Base-by-base conservation (phyloP, 371 early-diverging fungal species). In the Syncephalastrum racemosum region DNA sequence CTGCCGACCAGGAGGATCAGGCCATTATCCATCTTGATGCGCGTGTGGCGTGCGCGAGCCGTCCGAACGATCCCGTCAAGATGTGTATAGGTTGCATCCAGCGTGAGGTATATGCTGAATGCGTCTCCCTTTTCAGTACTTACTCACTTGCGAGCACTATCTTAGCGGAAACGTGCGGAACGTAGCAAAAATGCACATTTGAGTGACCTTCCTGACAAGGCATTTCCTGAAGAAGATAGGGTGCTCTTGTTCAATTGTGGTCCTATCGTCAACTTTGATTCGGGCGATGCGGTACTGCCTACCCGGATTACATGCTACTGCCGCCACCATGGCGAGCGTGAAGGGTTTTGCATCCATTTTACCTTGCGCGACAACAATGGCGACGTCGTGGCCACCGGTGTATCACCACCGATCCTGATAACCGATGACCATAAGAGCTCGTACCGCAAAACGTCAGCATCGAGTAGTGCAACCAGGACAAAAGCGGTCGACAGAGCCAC, bases 221-320 rank as follows among this genome's bases (percentile, higher is more conserved):
- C 46, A 45, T n/a, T 45, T 2, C 56, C 62, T 20, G 72, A 70
- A 56, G 25, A 55, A 25, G 68, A 77, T 51, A 64, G 78, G 4
- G 81, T 90, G 42, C 58, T 92, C 6, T 75, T 92, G 10, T 94
- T 95, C 70, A 95, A 92, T 69, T 90, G 91, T 70, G 81, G 79
- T 51, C 87, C 88, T 31, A 66, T 92, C 52, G 81, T 93, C 13
- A 91, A 92, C 63, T 93, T 96, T 57, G 81, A 78, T 63, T 84
- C 85, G 24, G 94, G 93, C 36, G 93, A 92, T 69, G 81, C 88
- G 2, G 83, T 88, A 54, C 68, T 96, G 43, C 94, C 95, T 12
- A 89, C 93, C 2, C 84, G 97, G 36, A 92, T 96, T 60, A 94
- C 95, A 7, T 96, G 96, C 70, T 96, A 96, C 66, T 95, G 94